Base-by-base conservation (phyloP, 352 stramenopile species). In the Pythium grandisporangium region DNA sequence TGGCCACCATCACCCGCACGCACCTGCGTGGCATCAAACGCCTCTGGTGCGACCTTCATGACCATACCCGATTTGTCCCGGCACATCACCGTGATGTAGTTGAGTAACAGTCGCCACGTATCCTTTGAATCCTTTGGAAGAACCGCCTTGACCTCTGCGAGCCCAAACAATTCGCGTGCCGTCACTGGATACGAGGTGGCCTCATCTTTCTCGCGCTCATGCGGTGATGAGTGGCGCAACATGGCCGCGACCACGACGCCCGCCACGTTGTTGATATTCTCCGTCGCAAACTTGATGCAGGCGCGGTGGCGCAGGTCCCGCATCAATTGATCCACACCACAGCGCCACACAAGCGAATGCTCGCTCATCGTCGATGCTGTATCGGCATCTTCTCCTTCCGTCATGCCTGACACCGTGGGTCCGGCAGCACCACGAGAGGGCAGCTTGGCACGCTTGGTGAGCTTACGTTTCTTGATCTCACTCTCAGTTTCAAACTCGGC, bases 31-130 rank as follows among this genome's bases (percentile, higher is more conserved):
- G 71, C 44, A 45, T 91, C 71, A 41, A 88, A 86, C 32, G 61
- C 43, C 43, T 94, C 78, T 23, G 75, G 51, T 17, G 70, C 66
- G 3, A 82, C 70, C 51, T 92, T 92, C 55, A 85, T 80, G 36
- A 94, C 58, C 81, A 94, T 94, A 13, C 78, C 81, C 7, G 78
- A 91, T 58, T 89, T 88, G 62, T 94, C 77, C 30, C 77, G 77
- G 43, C 78, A 92, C 81, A 94, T 94, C 51, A 89, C 77, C 42
- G 75, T 84, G 44, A 94, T 76, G 65, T 91, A 94, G 50, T 92
- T 92, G 21, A 94, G 67, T 37, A 94, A 45, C 39, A 92, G 53
- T 0, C 76, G 72, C 78, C 78, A 94, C 40, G 76, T 80, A 45
- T 92, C 80, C 39, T 84, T 87, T 16, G 66, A 70, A 40, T 88